Conservation (phyloP, 169 alveolate genomes). For the Cystoisospora suis region DNA sequence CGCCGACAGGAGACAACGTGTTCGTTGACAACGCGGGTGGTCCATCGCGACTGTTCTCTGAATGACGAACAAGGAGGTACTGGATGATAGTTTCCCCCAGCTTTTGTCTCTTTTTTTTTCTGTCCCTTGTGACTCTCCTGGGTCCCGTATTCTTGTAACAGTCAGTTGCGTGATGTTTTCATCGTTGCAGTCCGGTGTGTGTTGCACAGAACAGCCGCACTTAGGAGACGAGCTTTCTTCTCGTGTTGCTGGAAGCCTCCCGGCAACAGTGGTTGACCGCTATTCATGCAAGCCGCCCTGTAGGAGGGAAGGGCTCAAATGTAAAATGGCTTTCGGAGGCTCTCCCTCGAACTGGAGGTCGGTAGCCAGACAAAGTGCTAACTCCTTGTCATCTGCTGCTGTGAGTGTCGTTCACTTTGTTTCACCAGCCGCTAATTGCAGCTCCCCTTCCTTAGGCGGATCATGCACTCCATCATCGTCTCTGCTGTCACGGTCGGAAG, state of each 20-base stretch:
- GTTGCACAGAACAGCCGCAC: neutral
- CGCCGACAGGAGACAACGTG: too few species aligned
- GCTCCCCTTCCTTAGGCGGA: neutral
- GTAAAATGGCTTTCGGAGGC: neutral
- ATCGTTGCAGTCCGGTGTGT: too few species aligned
- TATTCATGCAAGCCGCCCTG: neutral
- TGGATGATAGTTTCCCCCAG: too few species aligned
- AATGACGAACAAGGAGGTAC: too few species aligned
- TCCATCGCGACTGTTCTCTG: too few species aligned
- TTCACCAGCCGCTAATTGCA: neutral
- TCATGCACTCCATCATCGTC: neutral
- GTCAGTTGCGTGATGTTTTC: too few species aligned
- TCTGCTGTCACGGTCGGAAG: neutral
- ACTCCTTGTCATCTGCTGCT: neutral
- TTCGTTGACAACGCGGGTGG: too few species aligned
- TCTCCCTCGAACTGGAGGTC: too few species aligned
- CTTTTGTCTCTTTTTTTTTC: too few species aligned
- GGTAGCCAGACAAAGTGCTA: too few species aligned
- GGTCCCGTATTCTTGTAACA: too few species aligned
- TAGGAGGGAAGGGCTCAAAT: neutral
- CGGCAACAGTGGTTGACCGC: neutral
- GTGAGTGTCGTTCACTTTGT: conserved; percentile 4
- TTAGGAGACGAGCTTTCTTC: neutral
- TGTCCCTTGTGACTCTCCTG: too few species aligned
- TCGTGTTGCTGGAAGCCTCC: neutral